phyloP scores from a whole-genome alignment of 208 protist genomes.

The Lotmaria passim region DNA sequence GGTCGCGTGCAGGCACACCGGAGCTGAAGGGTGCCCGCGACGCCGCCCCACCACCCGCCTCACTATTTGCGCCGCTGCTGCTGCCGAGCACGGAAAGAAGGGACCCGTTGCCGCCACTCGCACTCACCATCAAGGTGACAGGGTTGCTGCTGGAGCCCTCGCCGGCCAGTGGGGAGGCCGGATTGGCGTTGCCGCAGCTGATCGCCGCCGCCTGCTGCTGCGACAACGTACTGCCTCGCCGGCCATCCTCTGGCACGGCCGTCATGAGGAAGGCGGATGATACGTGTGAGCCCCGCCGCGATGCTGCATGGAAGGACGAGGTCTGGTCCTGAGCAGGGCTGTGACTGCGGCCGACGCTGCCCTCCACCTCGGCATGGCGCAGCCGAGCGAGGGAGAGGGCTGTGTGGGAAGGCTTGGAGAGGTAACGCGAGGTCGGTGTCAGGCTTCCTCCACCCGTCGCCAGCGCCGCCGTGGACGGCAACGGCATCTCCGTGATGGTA shows the following conservation, averaged over 20 bases:
- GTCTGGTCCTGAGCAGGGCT: conserved; percentile 5
- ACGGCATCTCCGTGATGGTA: neutral
- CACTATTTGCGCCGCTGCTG: neutral
- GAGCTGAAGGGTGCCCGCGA: too few species aligned
- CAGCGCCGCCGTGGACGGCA: neutral
- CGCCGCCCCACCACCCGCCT: too few species aligned
- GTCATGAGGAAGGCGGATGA: neutral
- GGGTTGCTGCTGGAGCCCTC: neutral
- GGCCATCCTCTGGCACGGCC: neutral
- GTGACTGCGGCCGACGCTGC: neutral
- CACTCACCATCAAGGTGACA: conserved; percentile 3
- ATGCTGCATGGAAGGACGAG: neutral
- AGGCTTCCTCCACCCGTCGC: neutral
- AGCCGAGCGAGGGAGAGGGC: neutral
- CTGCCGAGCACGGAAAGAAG: neutral
- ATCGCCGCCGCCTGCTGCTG: neutral
- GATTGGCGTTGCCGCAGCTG: neutral
- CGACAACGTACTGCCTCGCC: neutral
- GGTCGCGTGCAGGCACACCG: too few species aligned
- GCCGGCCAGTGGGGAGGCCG: neutral
- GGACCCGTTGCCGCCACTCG: neutral
- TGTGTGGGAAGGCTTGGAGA: neutral
- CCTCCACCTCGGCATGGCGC: neutral
- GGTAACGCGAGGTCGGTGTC: neutral
- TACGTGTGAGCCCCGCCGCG: neutral